Evolutionary conservation across 768 basidiomycete species (phyloP).

Genomic region (Termitomyces sp.): DNA sequence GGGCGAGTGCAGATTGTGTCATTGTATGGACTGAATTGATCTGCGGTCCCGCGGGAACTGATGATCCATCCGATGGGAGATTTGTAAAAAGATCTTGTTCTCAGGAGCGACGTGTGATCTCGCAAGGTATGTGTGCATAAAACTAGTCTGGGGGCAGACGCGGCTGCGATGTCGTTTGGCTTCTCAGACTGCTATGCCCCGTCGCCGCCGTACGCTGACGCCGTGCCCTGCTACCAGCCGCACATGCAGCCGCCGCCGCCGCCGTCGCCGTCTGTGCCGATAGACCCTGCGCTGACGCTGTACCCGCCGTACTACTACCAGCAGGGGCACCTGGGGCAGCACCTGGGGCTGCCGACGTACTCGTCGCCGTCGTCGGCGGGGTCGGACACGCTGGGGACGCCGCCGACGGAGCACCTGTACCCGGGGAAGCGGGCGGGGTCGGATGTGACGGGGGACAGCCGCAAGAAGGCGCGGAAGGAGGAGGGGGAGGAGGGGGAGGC

Average conservation of each 20-base stretch:
- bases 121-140: not conserved
- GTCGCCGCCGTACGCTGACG: conserved; percentile 23
- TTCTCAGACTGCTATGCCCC: conserved; percentile 21
- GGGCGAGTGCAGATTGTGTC: too few relatives aligned
- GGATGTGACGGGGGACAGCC: conserved; percentile 37
- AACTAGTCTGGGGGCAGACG: not conserved
- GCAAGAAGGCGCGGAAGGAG: conserved; percentile 62
- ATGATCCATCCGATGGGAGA: not conserved
- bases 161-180: conserved; percentile 15
- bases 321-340: conserved; percentile 50
- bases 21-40: too few relatives aligned
- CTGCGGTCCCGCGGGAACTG: too few relatives aligned
- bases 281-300: conserved; percentile 67
- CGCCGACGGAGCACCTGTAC: conserved; percentile 59
- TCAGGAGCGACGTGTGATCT: not conserved
- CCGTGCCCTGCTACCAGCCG: conserved; percentile 29
- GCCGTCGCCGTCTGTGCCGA: conserved; percentile 56
- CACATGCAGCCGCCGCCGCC: conserved; percentile 33
- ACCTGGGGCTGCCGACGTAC: conserved; percentile 53
- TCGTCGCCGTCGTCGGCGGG: conserved; percentile 79
- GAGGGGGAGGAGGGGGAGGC: conserved; percentile 41
- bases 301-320: conserved; percentile 62
- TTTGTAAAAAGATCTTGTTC: not conserved
- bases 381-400: conserved; percentile 72
- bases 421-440: conserved; percentile 66